These are phyloP conservation scores for Colletotrichum sp. DNA, from an alignment of 2,329 filamentous ascomycete species.

Conservation along the genomic window DNA sequence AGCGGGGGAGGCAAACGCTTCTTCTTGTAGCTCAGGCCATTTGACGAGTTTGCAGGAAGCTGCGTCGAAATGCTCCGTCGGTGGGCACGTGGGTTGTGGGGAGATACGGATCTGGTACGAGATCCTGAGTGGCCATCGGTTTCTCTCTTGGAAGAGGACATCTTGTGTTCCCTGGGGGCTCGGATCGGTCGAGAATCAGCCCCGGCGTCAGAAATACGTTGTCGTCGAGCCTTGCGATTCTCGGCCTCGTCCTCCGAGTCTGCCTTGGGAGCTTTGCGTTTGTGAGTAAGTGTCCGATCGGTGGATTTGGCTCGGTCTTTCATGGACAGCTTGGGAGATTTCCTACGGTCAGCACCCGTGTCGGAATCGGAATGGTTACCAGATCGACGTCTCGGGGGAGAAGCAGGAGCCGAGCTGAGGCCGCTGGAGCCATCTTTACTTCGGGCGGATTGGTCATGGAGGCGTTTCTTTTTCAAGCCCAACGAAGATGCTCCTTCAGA, in stretches of 20 bases:
- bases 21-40: conserved; percentile 65
- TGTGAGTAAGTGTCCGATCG: conserved; percentile 53
- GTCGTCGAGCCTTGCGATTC: conserved; percentile 57
- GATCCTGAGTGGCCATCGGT: conserved; percentile 33
- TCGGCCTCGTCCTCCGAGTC: conserved; percentile 66
- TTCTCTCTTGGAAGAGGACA: conserved; percentile 33
- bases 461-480: conserved; percentile 55
- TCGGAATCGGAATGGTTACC: conserved; percentile 56
- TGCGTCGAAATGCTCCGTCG: conserved; percentile 70
- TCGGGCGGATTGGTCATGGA: conserved; percentile 40
- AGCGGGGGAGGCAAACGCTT: conserved; percentile 66
- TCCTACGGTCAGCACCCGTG: conserved; percentile 53
- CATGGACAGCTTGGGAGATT: conserved; percentile 46
- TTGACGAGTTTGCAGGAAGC: conserved; percentile 57
- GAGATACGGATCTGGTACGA: conserved; percentile 60
- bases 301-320: conserved; percentile 53
- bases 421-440: conserved; percentile 60
- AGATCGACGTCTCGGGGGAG: conserved; percentile 48
- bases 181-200: conserved; percentile 11
- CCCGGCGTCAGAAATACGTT: conserved; percentile 50
- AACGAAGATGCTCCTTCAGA: conserved; percentile 28
- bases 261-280: conserved; percentile 57
- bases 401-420: conserved; percentile 63
- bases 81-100: conserved; percentile 61
- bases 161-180: conserved; percentile 32